These are phyloP conservation scores for Cytospora piceicola DNA, from an alignment of 2,329 filamentous ascomycete species.

Conservation along the genomic window DNA sequence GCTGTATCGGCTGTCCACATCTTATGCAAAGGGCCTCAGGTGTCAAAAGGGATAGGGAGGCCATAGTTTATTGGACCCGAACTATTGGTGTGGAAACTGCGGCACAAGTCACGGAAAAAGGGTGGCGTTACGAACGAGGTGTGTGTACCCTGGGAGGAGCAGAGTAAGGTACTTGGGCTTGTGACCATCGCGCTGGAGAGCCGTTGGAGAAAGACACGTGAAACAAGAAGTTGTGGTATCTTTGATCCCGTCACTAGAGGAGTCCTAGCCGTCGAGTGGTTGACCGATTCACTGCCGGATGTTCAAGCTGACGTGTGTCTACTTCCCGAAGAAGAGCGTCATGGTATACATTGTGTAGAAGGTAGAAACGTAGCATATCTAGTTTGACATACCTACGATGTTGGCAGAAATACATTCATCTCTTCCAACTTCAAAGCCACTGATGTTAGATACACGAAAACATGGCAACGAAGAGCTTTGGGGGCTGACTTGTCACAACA, in stretches of 20 bases:
- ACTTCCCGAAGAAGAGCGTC: neutral
- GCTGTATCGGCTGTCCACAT: too few species aligned
- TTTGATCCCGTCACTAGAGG: neutral
- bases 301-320: neutral
- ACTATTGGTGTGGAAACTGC: too few species aligned
- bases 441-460: neutral
- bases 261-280: too few species aligned
- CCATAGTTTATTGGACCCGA: too few species aligned
- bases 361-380: neutral
- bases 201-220: neutral
- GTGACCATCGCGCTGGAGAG: too few species aligned
- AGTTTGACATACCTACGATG: neutral
- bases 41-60: too few species aligned
- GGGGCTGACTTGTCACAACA: neutral
- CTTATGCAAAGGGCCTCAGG: too few species aligned
- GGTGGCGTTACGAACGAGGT: too few species aligned
- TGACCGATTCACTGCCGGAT: too few species aligned
- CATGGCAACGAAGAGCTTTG: neutral
- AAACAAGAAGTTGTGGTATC: neutral
- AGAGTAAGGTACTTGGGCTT: too few species aligned
- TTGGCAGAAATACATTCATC: neutral
- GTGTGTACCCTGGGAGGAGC: too few species aligned
- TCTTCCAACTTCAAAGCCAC: neutral
- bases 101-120: too few species aligned
- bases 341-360: neutral